Percentiles rank a stretch among this genome's conserved stretches.
Evolutionary conservation across 306 rosid genomes (phyloP).

Genomic region (Vigna radiata): DNA sequence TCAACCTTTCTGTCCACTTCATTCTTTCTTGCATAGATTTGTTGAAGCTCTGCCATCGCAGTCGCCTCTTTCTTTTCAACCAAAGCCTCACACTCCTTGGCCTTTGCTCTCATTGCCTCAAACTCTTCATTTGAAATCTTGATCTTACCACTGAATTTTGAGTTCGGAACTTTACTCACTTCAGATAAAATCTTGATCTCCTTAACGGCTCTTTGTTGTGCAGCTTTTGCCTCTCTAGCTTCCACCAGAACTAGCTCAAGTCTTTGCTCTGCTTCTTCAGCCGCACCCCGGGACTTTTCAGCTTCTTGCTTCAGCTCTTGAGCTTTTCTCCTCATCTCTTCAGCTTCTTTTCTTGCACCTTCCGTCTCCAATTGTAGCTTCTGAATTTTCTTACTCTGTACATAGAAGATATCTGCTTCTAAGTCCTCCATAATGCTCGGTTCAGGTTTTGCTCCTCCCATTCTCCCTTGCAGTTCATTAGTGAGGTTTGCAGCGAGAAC

Average conservation of each 20-base stretch:
- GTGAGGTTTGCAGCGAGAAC: conserved; percentile 46
- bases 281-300: conserved; percentile 42
- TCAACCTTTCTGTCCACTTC: conserved; percentile 64
- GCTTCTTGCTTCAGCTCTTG: conserved; percentile 59
- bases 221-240: conserved; percentile 68
- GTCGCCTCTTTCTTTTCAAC: conserved; percentile 63
- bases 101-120: conserved; percentile 59
- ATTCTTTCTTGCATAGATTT: conserved; percentile 50
- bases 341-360: conserved; percentile 58
- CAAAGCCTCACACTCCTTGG: conserved; percentile 52
- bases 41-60: conserved; percentile 52
- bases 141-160: conserved; percentile 52
- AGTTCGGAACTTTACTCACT: conserved; percentile 31
- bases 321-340: conserved; percentile 58
- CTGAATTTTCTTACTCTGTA: conserved; percentile 46
- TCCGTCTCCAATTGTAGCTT: conserved; percentile 55
- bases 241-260: conserved; percentile 55
- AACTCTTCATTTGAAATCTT: conserved; percentile 57
- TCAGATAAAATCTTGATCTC: conserved; percentile 59
- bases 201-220: conserved; percentile 59
- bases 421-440: conserved; percentile 32
- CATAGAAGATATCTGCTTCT: conserved; percentile 29
- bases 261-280: conserved; percentile 59
- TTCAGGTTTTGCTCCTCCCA: conserved; percentile 35
- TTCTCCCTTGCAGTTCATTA: conserved; percentile 40